Percentiles rank a stretch among this genome's conserved stretches.
These are phyloP conservation scores for Dactylella cylindrospora DNA, from an alignment of 2,329 filamentous ascomycete genomes.

Conservation along the genomic window DNA sequence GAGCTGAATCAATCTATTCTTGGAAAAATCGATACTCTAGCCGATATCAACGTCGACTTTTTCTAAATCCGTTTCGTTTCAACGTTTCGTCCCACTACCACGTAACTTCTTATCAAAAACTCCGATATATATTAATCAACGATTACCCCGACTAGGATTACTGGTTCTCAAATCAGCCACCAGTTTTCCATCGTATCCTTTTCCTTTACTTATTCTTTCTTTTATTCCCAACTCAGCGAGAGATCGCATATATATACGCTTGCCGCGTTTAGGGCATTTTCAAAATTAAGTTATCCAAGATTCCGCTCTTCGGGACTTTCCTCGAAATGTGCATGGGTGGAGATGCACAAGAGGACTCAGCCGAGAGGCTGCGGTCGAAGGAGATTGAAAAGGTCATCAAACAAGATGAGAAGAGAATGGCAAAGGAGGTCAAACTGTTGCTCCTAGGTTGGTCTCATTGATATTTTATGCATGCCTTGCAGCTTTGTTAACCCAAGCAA, in stretches of 20 bases:
- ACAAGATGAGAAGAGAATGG: constrained; percentile 81
- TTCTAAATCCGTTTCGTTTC: too few species aligned
- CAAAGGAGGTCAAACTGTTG: constrained; percentile 88
- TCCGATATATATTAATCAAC: too few species aligned
- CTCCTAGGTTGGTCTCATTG: constrained; percentile 70
- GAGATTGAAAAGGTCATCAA: constrained; percentile 86
- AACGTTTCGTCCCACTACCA: too few species aligned
- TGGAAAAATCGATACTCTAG: too few species aligned
- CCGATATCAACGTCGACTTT: too few species aligned
- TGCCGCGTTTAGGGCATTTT: constrained; percentile 43
- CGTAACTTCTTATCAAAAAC: too few species aligned
- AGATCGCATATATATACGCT: constrained; percentile 40
- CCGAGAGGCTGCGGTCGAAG: constrained; percentile 58
- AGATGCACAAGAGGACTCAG: constrained; percentile 56
- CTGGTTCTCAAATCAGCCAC: too few species aligned
- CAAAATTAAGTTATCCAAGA: constrained; percentile 45
- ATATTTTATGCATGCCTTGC: background rate
- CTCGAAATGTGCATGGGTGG: constrained; percentile 66
- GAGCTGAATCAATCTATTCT: too few species aligned
- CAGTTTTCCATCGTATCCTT: too few species aligned
- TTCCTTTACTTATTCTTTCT: too few species aligned
- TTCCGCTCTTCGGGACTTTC: constrained; percentile 45
- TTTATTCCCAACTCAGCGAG: too few species aligned
- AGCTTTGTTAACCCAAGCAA: constrained; percentile 49
- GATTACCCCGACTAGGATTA: too few species aligned